Evolutionary conservation across 2,329 filamentous ascomycete species (phyloP), one percentile per base, ranked within the genome.

Genomic region (Nemania sp.): DNA sequence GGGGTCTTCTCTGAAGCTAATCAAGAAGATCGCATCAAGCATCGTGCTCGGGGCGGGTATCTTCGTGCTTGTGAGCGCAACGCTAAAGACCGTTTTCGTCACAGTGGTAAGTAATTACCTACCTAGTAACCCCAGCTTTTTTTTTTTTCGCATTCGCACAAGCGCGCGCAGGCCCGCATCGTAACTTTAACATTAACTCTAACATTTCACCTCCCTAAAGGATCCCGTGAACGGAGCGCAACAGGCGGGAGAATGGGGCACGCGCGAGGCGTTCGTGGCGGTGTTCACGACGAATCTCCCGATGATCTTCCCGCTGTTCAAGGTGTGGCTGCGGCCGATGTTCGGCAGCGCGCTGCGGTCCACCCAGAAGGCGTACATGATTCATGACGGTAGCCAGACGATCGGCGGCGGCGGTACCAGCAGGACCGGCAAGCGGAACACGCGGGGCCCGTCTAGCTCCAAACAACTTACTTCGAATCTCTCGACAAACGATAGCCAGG

Each of bases 281-380:
- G 68, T 75, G 30, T 64, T 75, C 40, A 75, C 72, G 0, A 76
- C 74, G 6, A 77, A 77, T 60, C 64, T 76, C 2, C 74, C 72
- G 3, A 72, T 77, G 68, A 68, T 78, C 48, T 77, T 78, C 65
- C 74, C 77, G 6, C 66, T 79, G 1, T 52, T 79, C 48, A 73
- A 74, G 57, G 61, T 56, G 39, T 73, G 69, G 69, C 63, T 75
- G 12, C 61, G 58, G 2, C 74, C 72, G 1, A 17, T 65, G 7
- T 24, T 75, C 5, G 64, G 63, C 23, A 51, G 14, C 23, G 12
- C n/a, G 20, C 12, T 55, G 20, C n/a, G 41, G 19, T 51, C 52
- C 26, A 55, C 20, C 7, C 52, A 39, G 9, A 46, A 42, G 28
- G n/a, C 19, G 15, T 47, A 24, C 23, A 28, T 30, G 9, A 15